Percentiles rank a stretch among this genome's conserved stretches.
Evolutionary conservation across 2,329 filamentous ascomycete species (phyloP).

Genomic region (Didymosphaeria variabile): DNA sequence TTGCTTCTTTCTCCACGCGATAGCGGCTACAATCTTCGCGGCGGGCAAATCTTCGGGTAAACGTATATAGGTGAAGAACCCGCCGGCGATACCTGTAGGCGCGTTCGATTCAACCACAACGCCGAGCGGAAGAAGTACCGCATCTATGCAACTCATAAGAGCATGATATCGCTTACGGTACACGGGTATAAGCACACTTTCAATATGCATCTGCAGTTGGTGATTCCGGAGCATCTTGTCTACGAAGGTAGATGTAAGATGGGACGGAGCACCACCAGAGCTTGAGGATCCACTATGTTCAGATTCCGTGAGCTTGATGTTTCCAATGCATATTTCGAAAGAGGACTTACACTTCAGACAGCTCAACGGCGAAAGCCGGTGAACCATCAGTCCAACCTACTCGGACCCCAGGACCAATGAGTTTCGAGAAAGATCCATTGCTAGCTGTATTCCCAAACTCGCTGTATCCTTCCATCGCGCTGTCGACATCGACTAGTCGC

Average conservation of each 20-base stretch:
- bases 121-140: neutral
- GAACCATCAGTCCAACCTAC: slow-evolving; percentile 73
- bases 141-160: neutral
- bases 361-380: neutral
- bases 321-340: neutral
- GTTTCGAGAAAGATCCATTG: slow-evolving; percentile 91
- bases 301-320: slow-evolving; percentile 24
- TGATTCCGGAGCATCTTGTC: slow-evolving; percentile 58
- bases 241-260: slow-evolving; percentile 67
- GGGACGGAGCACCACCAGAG: slow-evolving; percentile 69
- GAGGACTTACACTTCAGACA: slow-evolving; percentile 3
- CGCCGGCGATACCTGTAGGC: neutral
- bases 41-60: neutral
- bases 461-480: slow-evolving; percentile 68
- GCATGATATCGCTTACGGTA: neutral
- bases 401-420: slow-evolving; percentile 79
- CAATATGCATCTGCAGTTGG: neutral
- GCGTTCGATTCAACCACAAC: neutral
- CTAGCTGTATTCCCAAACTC: slow-evolving; percentile 81
- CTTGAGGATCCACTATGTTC: slow-evolving; percentile 62
- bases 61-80: slow-evolving; percentile 5
- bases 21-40: neutral
- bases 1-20: neutral
- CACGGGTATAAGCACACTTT: neutral
- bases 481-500: slow-evolving; percentile 82